Evolutionary conservation across 1,139 yeast genomes (phyloP).

Genomic region (Protomyces gravidus): DNA sequence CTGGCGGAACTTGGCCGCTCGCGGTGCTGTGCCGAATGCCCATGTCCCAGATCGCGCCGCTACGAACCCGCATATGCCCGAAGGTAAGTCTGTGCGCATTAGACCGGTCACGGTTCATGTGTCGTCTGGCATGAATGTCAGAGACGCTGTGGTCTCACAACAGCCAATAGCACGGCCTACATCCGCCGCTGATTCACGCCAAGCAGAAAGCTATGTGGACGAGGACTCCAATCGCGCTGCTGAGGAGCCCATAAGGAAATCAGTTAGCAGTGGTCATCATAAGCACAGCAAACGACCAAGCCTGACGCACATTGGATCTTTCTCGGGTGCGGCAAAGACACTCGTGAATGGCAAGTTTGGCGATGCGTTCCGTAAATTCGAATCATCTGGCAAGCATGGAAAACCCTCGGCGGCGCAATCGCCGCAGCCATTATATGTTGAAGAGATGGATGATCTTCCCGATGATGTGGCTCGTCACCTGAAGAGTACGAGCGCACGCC

Average conservation of each 20-base stretch:
- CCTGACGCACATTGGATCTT: constrained; percentile 24
- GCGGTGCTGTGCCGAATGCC: no score
- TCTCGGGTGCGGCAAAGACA: constrained; percentile 26
- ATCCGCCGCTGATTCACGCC: not conserved
- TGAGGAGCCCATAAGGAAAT: not conserved
- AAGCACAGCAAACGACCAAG: constrained; percentile 32
- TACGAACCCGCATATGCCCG: no score
- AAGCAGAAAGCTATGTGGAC: not conserved
- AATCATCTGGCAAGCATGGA: constrained; percentile 5
- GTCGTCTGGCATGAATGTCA: not conserved
- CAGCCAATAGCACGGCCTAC: not conserved
- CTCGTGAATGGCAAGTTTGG: constrained; percentile 34
- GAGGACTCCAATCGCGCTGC: not conserved
- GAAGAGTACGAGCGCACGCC: constrained; percentile 12
- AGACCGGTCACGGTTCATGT: constrained; percentile 9
- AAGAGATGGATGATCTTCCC: constrained; percentile 18
- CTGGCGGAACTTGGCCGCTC: no score
- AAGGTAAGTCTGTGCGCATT: constrained; percentile 22
- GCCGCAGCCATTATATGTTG: constrained; percentile 14
- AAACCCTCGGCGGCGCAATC: constrained; percentile 3
- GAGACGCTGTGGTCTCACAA: no score
- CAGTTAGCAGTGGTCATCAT: constrained; percentile 7
- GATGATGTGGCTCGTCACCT: constrained; percentile 18
- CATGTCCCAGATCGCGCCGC: no score
- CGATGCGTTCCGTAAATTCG: constrained; percentile 35